A percentile compares a stretch with the other conserved stretches of the same genome.
phyloP scores from a whole-genome alignment of 345 rosid species.

The Zanthoxylum bungeanum region DNA sequence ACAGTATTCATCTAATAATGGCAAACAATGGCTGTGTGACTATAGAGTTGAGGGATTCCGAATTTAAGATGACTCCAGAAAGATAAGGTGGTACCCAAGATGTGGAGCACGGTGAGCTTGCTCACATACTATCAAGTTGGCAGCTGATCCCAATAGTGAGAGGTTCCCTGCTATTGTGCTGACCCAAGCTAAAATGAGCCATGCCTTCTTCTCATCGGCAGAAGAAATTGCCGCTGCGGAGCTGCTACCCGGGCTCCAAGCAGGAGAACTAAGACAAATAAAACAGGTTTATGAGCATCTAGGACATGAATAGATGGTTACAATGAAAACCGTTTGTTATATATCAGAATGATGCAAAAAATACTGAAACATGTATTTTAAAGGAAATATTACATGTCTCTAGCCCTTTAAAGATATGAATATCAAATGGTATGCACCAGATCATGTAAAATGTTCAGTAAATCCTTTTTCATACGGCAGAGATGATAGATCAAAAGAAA shows the following conservation, averaged over 20 bases:
- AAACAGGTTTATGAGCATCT: not conserved
- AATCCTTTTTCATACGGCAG: too few species aligned
- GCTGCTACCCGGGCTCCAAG: conserved; percentile 71
- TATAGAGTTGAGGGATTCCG: conserved; percentile 75
- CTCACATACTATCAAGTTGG: conserved; percentile 85
- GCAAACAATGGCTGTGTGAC: conserved; percentile 59
- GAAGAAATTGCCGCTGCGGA: conserved; percentile 59
- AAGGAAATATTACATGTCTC: too few species aligned
- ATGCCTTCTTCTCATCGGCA: conserved; percentile 68
- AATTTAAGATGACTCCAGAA: conserved; percentile 73
- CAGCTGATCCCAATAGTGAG: conserved; percentile 80
- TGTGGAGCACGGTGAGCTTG: conserved; percentile 62
- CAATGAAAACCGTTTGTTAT: too few species aligned
- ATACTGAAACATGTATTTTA: too few species aligned
- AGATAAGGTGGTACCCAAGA: conserved; percentile 52
- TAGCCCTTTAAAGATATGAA: too few species aligned
- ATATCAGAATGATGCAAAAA: too few species aligned
- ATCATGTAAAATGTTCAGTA: too few species aligned
- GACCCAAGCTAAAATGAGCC: conserved; percentile 86
- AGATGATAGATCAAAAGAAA: too few species aligned
- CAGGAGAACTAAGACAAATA: conserved; percentile 47
- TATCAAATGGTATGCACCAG: too few species aligned
- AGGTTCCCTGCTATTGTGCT: conserved; percentile 85
- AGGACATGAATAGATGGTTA: not conserved
- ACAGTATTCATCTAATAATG: conserved; percentile 37